phyloP scores from a whole-genome alignment of 2,329 filamentous ascomycete genomes.

The Trematosphaeria pertusa region DNA sequence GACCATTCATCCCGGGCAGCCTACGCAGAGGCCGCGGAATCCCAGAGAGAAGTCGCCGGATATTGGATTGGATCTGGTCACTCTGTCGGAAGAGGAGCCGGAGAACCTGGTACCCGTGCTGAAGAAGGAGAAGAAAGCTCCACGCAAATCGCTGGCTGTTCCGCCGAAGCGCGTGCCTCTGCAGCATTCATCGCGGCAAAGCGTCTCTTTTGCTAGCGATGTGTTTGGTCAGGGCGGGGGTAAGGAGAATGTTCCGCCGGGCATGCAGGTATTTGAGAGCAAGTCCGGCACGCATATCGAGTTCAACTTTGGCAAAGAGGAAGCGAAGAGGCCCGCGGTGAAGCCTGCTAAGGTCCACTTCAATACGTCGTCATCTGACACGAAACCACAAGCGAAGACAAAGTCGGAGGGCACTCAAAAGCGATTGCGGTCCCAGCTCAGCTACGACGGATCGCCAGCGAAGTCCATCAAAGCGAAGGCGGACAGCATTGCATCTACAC shows the following conservation, averaged over 20 bases:
- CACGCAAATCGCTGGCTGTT: constrained; percentile 52
- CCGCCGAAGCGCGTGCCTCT: constrained; percentile 60
- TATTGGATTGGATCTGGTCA: constrained; percentile 47
- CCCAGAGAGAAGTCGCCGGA: constrained; percentile 43
- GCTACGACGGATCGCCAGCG: constrained; percentile 39
- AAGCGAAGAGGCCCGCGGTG: constrained; percentile 26
- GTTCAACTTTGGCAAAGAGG: constrained; percentile 39
- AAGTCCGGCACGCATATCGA: constrained; percentile 39
- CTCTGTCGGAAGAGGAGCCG: constrained; percentile 48
- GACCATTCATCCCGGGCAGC: constrained; percentile 59
- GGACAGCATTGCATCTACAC: constrained; percentile 36
- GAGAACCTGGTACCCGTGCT: constrained; percentile 35
- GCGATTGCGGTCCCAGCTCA: constrained; percentile 39
- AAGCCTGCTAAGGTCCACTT: constrained; percentile 40
- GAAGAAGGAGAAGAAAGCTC: constrained; percentile 40
- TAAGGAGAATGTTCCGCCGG: constrained; percentile 69
- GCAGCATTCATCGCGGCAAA: constrained; percentile 53
- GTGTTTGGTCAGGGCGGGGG: constrained; percentile 62
- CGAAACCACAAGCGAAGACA: constrained; percentile 25
- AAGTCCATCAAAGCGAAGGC: constrained; percentile 43
- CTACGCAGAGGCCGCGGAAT: constrained; percentile 33
- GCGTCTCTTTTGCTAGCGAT: constrained; percentile 51
- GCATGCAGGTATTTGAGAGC: constrained; percentile 37
- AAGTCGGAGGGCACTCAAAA: constrained; percentile 41
- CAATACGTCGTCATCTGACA: constrained; percentile 28